Evolutionary conservation across 2,329 filamentous ascomycete species (phyloP), one percentile per base, ranked within the genome.

Genomic region (Diaporthe ilicicola): DNA sequence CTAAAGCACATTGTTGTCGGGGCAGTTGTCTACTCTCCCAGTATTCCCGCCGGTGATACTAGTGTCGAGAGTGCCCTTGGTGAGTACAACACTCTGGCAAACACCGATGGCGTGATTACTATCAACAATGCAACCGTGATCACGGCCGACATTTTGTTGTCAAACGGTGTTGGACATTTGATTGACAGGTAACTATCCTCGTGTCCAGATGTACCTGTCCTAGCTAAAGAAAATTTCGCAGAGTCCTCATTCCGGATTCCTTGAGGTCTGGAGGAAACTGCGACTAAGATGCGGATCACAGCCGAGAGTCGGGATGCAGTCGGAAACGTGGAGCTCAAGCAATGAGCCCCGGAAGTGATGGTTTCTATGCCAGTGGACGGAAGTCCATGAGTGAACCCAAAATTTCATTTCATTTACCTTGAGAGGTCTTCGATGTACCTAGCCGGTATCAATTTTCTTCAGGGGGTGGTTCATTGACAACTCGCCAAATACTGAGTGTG

Each of bases 131-230:
- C 65, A 32, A 68, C 53, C 1, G 65, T 68, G 12, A 34, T 68
- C 5, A 3, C 9, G 15, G 51, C 65, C 15, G 54, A 68, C n/a
- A 34, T 68, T 7, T 34, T 56, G 39, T 48, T 68, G 53, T 34
- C 39, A 5, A 68, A 68, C 12, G 65, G 65, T 3, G 53, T 68
- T n/a, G 66, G 50, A 13, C 66, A 68, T 24, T 32, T 68, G 8
- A 68, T 68, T n/a, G 51, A 61, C 27, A 68, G 66, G 64, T 67
- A 64, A 64, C 4, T 19, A 0, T 2, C 13, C 37, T 19, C 15
- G 3, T 6, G 6, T 1, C 3, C 15, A 39, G 0, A 6, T 34
- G 13, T 4, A n/a, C 24, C 44, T 37, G 4, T 42, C 12, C 2
- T 2, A 19, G 29, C n/a, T 50, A 37, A 37, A 64, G 4, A 61